Base-by-base conservation (phyloP, 2,329 filamentous ascomycete species). In the Cercospora sp. region DNA sequence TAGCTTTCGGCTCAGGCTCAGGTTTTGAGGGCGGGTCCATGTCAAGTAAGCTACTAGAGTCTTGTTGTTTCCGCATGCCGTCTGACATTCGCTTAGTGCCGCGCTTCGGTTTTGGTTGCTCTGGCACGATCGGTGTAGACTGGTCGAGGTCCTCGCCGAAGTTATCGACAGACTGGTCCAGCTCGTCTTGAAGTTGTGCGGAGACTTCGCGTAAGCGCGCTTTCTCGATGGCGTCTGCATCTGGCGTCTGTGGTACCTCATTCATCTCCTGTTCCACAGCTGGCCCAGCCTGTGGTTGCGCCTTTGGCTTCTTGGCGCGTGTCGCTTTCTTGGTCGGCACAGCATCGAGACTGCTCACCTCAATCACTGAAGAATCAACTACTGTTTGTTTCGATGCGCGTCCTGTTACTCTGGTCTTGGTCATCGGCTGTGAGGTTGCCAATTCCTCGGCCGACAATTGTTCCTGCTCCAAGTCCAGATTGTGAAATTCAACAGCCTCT, bases 61-160 rank as follows among this genome's bases (percentile, higher is more conserved):
- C 70, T 57, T 63, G 63, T 65, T 76, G 66, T 67, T 80, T 80
- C 10, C 69, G 62, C 37, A 73, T 53, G 4, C 80, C 80, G 61
- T 81, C 78, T 59, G 80, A 81, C 3, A 74, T 79, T 12, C 81
- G 74, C 71, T 82, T 82, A 13, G 72, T 68, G 10, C 78, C 78
- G 9, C 77, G 74, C 65, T 75, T 77, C 2, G 73, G 53, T 65
- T 72, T 73, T 13, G 62, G 16, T 13, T 68, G 28, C 26, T 73
- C 71, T 24, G 65, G 53, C 13, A 72, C 69, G 18, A 65, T 53
- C 3, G 75, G 73, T 18, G 75, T 76, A 2, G 73, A 75, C 63
- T 75, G 71, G 24, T 73, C 70, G 13, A 76, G 72, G 2, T 69
- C 62, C 24, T 70, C 62, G 9, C 53, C 70, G n/a, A 72, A 70